phyloP scores from a whole-genome alignment of 768 basidiomycete species.

The Lentinula guzmanii region DNA sequence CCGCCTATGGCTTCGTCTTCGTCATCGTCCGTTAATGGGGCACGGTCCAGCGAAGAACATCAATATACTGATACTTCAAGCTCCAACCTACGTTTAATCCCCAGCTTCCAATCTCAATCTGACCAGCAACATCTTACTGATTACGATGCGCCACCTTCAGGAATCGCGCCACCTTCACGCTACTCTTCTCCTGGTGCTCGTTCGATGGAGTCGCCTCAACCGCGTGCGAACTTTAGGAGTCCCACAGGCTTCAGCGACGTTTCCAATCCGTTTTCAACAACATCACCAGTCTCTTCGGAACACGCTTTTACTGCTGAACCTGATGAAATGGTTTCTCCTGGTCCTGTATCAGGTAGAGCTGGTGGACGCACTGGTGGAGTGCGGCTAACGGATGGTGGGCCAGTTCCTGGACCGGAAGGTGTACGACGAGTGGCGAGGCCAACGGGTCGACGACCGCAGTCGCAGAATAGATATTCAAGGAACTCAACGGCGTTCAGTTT shows the following conservation, averaged over 20 bases:
- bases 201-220: conserved; percentile 6
- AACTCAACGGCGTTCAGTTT: conserved; percentile 43
- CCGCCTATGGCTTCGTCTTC: conserved; percentile 28
- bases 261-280: conserved; percentile 51
- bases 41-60: conserved; percentile 45
- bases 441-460: conserved; percentile 48
- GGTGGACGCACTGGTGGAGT: conserved; percentile 49
- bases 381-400: conserved; percentile 76
- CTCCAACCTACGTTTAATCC: conserved; percentile 36
- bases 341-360: conserved; percentile 29
- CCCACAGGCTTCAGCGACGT: conserved; percentile 37
- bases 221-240: neutral
- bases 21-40: conserved; percentile 35
- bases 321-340: conserved; percentile 22
- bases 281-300: conserved; percentile 34
- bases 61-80: conserved; percentile 33
- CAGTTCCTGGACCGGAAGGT: conserved; percentile 71
- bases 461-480: conserved; percentile 73
- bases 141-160: conserved; percentile 19
- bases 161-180: conserved; percentile 22
- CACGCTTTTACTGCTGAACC: conserved; percentile 31
- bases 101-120: conserved; percentile 28
- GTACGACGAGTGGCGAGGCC: conserved; percentile 76
- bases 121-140: conserved; percentile 26
- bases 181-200: conserved; percentile 6